phyloP scores from a whole-genome alignment of 192 early-diverging fungal genomes.

The Radiomyces spectabilis region DNA sequence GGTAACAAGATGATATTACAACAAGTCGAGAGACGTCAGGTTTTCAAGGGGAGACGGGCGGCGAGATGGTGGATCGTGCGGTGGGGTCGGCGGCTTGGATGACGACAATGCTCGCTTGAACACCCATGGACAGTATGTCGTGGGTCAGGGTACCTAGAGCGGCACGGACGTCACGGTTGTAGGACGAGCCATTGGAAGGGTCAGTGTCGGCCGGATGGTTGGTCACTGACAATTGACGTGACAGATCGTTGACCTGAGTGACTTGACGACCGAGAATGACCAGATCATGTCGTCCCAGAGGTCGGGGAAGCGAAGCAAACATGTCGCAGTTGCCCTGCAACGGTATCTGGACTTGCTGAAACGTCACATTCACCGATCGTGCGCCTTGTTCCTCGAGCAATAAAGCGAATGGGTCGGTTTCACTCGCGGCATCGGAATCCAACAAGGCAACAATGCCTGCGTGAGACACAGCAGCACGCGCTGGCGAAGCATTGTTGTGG shows the following conservation, averaged over 20 bases:
- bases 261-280: slow-evolving; percentile 17
- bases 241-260: too few relatives aligned
- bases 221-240: too few relatives aligned
- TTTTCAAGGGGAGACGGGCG: too few relatives aligned
- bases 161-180: slow-evolving; percentile 20
- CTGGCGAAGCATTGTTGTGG: neutral
- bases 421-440: neutral
- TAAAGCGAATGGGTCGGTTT: neutral
- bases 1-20: too few relatives aligned
- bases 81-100: too few relatives aligned
- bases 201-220: neutral
- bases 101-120: slow-evolving; percentile 38
- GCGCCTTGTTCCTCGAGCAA: neutral
- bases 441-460: neutral
- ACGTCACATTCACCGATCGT: neutral
- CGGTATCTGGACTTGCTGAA: neutral
- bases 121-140: slow-evolving; percentile 32
- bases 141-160: slow-evolving; percentile 34
- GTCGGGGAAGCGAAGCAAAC: slow-evolving; percentile 20
- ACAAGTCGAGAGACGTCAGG: too few relatives aligned
- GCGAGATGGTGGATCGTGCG: too few relatives aligned
- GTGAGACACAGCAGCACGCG: neutral
- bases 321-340: neutral
- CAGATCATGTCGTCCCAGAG: slow-evolving; percentile 26
- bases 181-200: neutral